A percentile compares a stretch with the other conserved stretches of the same genome.
These are phyloP conservation scores for Yamadazyma endophytica DNA, from an alignment of 805 yeast genomes.

Conservation along the genomic window DNA sequence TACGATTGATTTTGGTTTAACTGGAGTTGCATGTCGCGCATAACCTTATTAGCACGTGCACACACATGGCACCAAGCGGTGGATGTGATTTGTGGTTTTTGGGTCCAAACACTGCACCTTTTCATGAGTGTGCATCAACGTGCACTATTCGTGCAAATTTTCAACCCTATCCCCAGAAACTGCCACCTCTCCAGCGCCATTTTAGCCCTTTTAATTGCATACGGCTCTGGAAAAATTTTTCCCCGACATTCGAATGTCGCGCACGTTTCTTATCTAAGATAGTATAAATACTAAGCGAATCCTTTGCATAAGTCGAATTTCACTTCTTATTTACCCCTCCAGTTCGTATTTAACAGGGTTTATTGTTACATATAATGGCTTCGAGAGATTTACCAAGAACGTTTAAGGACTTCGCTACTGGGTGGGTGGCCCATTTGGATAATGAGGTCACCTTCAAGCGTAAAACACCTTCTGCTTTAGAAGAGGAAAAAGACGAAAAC, in stretches of 20 bases:
- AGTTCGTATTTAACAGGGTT: not conserved
- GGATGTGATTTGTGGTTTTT: too few species aligned
- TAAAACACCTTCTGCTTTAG: conserved; percentile 17
- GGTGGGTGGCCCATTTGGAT: conserved; percentile 39
- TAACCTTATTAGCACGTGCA: too few species aligned
- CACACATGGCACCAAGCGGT: too few species aligned
- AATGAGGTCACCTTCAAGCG: conserved; percentile 42
- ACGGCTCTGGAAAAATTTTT: not conserved
- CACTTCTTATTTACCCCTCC: not conserved
- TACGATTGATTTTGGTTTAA: too few species aligned
- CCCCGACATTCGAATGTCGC: not conserved
- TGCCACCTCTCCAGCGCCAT: too few species aligned
- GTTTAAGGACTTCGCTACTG: conserved; percentile 29
- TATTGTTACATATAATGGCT: conserved; percentile 14
- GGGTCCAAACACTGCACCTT: too few species aligned
- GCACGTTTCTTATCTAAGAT: not conserved
- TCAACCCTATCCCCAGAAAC: too few species aligned
- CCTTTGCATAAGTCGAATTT: not conserved
- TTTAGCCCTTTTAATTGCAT: conserved; percentile 14
- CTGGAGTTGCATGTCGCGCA: too few species aligned
- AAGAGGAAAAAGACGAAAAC: conserved; percentile 15
- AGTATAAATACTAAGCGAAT: too few species aligned
- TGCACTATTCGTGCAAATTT: too few species aligned
- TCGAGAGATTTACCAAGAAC: conserved; percentile 51
- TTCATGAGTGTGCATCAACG: too few species aligned